Evolutionary conservation across 2,329 filamentous ascomycete genomes (phyloP), one percentile per base, ranked within the genome.

Genomic region (Septoria linicola): DNA sequence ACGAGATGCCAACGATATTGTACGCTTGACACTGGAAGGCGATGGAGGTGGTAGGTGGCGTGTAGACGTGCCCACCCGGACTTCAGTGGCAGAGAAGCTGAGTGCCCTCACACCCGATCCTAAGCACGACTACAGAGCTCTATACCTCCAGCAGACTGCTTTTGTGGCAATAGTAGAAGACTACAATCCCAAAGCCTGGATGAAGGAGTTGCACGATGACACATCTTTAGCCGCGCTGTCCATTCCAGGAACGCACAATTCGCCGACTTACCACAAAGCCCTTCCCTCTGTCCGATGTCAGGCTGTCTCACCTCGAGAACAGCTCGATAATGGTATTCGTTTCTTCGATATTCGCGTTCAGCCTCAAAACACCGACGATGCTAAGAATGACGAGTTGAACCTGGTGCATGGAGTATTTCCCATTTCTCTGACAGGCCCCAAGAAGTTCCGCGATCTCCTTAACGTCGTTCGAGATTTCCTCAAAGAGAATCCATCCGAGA

Each of bases 161-260:
- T 69, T 78, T 62, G 67, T 84, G 49, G 68, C 79, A 34, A 75
- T 97, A 54, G 84, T 85, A 71, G 88, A 84, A 55, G 89, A 84
- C 4, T 79, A 84, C 13, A 78, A 82, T 47, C 79, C 91, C 42
- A 68, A 82, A 55, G 72, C 77, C 46, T 96, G 93, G 93, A 97
- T 97, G 91, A 72, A 77, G 50, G 78, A 84, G 55, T 77, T 97
- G 35, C 76, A 79, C 54, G 81, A 91, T 63, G 78, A 83, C 16
- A 85, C 82, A 44, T 83, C 89, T 1, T 76, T 97, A 3, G 87
- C 88, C 1, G 80, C 85, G 2, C 81, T 99, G 42, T 93, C 87
- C 42, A 93, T 97, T 57, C 93, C 93, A 0, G 93, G 93, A 58
- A 96, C 93, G 0, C 93, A 99, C 76, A 97, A 99, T 73, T 89